A percentile compares a stretch with the other conserved stretches of the same genome.
Evolutionary conservation across 495 filamentous ascomycete species (phyloP).

Genomic region (Aspergillus mulundensis): DNA sequence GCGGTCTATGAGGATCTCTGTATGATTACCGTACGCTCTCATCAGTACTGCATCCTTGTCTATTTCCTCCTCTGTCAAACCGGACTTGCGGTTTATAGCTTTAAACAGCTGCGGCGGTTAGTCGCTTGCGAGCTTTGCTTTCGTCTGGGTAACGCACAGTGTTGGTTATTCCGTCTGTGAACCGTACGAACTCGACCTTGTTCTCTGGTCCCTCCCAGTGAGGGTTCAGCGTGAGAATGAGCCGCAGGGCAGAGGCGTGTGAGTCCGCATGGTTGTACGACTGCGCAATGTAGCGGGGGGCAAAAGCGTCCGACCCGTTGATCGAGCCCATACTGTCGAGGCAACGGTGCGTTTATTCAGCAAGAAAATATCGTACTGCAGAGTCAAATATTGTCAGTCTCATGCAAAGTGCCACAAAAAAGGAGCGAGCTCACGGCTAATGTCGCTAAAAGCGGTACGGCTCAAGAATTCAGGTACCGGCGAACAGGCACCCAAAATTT

Average conservation of each 20-base stretch:
- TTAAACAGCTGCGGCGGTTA: slow-evolving; percentile 64
- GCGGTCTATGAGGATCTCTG: slow-evolving; percentile 92
- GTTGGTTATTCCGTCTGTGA: slow-evolving; percentile 98
- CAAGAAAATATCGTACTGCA: background rate
- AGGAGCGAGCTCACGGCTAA: background rate
- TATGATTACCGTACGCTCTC: slow-evolving; percentile 91
- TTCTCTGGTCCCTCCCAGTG: slow-evolving; percentile 74
- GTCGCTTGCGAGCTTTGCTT: slow-evolving; percentile 6
- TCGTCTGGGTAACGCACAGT: slow-evolving; percentile 54
- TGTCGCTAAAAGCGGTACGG: background rate
- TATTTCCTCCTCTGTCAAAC: slow-evolving; percentile 69
- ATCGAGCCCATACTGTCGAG: slow-evolving; percentile 29
- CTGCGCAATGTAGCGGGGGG: slow-evolving; percentile 60
- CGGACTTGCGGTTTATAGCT: slow-evolving; percentile 74
- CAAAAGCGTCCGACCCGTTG: slow-evolving; percentile 18
- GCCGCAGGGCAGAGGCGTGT: slow-evolving; percentile 67
- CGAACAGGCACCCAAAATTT: background rate
- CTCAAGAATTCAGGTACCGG: background rate
- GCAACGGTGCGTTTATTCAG: background rate
- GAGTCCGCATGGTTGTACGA: slow-evolving; percentile 73
- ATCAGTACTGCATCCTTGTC: slow-evolving; percentile 87
- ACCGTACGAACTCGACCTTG: slow-evolving; percentile 81
- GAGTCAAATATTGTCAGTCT: background rate
- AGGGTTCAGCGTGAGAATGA: slow-evolving; percentile 76
- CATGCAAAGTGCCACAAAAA: background rate